Conservation (phyloP, 768 basidiomycete species). For the Phlebiopsis flavidoalba region DNA sequence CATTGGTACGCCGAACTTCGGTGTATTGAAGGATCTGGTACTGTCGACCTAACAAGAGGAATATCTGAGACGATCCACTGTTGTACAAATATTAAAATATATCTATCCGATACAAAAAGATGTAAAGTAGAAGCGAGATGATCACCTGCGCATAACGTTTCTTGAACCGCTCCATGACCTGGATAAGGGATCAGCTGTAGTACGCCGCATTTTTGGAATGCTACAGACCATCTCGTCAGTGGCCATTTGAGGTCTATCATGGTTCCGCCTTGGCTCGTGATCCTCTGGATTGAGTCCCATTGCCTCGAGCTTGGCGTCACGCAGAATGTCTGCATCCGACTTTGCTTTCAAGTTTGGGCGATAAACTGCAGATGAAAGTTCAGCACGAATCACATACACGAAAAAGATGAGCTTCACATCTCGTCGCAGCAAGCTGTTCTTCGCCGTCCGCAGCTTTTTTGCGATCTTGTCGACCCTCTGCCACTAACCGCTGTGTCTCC, state of each 20-base stretch:
- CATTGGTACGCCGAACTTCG: slow-evolving; percentile 30
- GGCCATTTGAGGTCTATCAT: slow-evolving; percentile 71
- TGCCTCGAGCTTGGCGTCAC: slow-evolving; percentile 84
- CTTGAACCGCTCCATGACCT: slow-evolving; percentile 98
- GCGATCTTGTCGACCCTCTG: slow-evolving; percentile 59
- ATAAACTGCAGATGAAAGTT: slow-evolving; percentile 53
- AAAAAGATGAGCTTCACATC: slow-evolving; percentile 53
- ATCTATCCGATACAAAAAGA: neutral
- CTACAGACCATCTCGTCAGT: slow-evolving; percentile 84
- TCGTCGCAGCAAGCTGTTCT: slow-evolving; percentile 78
- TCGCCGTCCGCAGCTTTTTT: slow-evolving; percentile 59
- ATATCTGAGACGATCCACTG: neutral
- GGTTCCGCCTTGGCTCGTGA: slow-evolving; percentile 32
- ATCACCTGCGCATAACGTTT: slow-evolving; percentile 84
- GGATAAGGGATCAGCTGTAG: slow-evolving; percentile 3
- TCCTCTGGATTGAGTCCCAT: slow-evolving; percentile 68
- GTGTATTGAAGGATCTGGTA: slow-evolving; percentile 24
- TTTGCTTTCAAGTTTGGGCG: slow-evolving; percentile 78
- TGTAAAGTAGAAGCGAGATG: neutral
- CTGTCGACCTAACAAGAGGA: neutral
- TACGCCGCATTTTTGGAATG: neutral
- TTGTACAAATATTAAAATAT: neutral
- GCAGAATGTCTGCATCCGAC: slow-evolving; percentile 83
- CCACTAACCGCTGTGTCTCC: slow-evolving; percentile 74
- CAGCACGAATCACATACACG: slow-evolving; percentile 1